Percentiles rank a stretch among this genome's conserved stretches.
Evolutionary conservation across 805 yeast genomes (phyloP).

Genomic region (Cyberlindnera mrakii): DNA sequence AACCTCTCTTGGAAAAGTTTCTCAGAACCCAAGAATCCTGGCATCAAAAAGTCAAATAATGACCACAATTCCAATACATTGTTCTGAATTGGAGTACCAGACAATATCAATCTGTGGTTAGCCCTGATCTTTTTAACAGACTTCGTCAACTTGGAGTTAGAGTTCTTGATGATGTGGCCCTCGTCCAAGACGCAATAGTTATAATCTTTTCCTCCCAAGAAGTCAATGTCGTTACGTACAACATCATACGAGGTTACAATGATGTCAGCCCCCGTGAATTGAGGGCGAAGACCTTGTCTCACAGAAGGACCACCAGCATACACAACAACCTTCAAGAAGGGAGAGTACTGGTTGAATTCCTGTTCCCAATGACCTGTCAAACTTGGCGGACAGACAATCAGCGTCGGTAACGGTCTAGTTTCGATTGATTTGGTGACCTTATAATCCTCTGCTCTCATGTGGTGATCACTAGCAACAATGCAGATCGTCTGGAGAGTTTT

Average conservation of each 20-base stretch:
- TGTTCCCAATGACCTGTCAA: slow-evolving; percentile 99
- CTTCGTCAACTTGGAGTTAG: slow-evolving; percentile 80
- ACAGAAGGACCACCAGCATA: slow-evolving; percentile 91
- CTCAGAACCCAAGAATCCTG: slow-evolving; percentile 95
- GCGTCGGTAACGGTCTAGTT: slow-evolving; percentile 69
- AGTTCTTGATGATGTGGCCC: slow-evolving; percentile 94
- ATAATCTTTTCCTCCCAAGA: slow-evolving; percentile 55
- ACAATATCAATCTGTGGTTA: slow-evolving; percentile 82
- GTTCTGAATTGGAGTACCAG: slow-evolving; percentile 98
- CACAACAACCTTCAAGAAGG: slow-evolving; percentile 73
- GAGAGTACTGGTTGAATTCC: slow-evolving; percentile 85
- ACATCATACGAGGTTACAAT: slow-evolving; percentile 96
- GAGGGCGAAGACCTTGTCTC: slow-evolving; percentile 49
- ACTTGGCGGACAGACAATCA: slow-evolving; percentile 94
- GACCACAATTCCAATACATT: slow-evolving; percentile 98
- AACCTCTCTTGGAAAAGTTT: slow-evolving; percentile 89
- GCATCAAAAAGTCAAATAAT: slow-evolving; percentile 94
- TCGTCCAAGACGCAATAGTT: slow-evolving; percentile 96
- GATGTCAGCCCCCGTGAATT: slow-evolving; percentile 59
- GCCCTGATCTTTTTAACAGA: slow-evolving; percentile 80
- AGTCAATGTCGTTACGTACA: slow-evolving; percentile 81
- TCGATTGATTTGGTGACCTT: slow-evolving; percentile 54
- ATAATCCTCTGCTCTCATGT: slow-evolving; percentile 69
- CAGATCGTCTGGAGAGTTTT: slow-evolving; percentile 96
- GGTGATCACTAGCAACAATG: slow-evolving; percentile 94